Base-by-base conservation (phyloP, 176 grass and related monocot genomes). In the Cymbopogon citratus region DNA sequence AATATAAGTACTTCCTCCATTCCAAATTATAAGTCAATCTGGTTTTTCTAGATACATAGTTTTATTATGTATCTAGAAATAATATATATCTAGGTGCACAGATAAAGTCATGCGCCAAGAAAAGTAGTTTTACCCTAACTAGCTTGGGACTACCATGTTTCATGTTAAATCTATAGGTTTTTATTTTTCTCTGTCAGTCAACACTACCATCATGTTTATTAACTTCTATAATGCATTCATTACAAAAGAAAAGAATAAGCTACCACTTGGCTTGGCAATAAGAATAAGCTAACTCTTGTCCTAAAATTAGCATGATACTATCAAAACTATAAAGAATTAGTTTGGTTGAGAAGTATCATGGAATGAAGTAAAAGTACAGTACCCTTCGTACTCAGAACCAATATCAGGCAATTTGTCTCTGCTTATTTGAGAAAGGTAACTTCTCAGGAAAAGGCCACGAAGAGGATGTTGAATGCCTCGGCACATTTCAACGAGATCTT, bases 401-500 rank as follows among this genome's bases (percentile, higher is more conserved):
- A 95, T 93, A 88, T 91, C 92, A 85, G 91, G 92, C 59, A 95
- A 80, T 71, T 99, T 99, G 71, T 99, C 92, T 84, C 96, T 85
- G 87, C 96, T 95, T 80, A 95, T 90, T 71, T 95, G 92, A 81
- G 89, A 99, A 38, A 99, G 96, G 71, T 99, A 99, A 82, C 96
- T 99, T 89, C 96, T 95, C 66, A 99, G 87, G 82, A 99, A 99
- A 91, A 99, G 96, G 65, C 96, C 96, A 29, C 89, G 90, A 43
- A 99, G 82, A 81, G 96, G 91, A 89, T 95, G 90, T 63, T 99
- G 96, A 84, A 99, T 93, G 56, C 92, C 96, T 39, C 88, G 88
- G 19, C 92, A 99, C 96, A 99, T 99, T 87, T 99, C 92, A 48
- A 99, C 92, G 16, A 99, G 87, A n/a, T 99, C 92, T 88, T 99